phyloP scores from a whole-genome alignment of 2,329 filamentous ascomycete species.

The Emmonsiellopsis sp. region DNA sequence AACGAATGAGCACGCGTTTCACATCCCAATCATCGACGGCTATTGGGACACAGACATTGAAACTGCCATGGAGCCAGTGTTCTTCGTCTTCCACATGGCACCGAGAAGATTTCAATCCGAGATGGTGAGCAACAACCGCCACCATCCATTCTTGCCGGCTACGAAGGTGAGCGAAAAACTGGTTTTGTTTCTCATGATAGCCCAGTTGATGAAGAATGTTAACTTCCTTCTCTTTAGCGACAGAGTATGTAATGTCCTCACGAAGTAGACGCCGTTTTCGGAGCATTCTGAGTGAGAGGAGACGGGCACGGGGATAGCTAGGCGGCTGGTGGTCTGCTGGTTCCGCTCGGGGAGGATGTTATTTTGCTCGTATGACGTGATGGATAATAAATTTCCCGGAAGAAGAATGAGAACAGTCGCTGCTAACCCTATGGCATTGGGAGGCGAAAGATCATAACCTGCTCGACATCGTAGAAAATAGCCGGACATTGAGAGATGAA shows the following conservation, averaged over 20 bases:
- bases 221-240: slow-evolving; percentile 12
- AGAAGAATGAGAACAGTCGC: too few species aligned
- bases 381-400: too few species aligned
- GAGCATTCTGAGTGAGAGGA: neutral
- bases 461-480: too few species aligned
- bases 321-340: too few species aligned
- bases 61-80: slow-evolving; percentile 26
- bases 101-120: slow-evolving; percentile 10
- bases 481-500: too few species aligned
- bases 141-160: slow-evolving; percentile 15
- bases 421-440: too few species aligned
- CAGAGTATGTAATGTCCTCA: slow-evolving; percentile 15
- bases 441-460: too few species aligned
- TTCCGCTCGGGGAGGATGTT: too few species aligned
- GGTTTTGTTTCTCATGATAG: slow-evolving; percentile 12
- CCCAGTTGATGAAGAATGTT: slow-evolving; percentile 18
- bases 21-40: neutral
- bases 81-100: slow-evolving; percentile 16
- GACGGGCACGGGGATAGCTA: too few species aligned
- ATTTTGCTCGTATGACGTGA: too few species aligned
- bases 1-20: neutral
- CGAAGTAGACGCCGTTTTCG: slow-evolving; percentile 9
- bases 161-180: slow-evolving; percentile 16
- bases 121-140: slow-evolving; percentile 20
- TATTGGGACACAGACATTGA: slow-evolving; percentile 25